Conservation (phyloP, 176 grass and related monocot species). For the Luzula sylvatica region DNA sequence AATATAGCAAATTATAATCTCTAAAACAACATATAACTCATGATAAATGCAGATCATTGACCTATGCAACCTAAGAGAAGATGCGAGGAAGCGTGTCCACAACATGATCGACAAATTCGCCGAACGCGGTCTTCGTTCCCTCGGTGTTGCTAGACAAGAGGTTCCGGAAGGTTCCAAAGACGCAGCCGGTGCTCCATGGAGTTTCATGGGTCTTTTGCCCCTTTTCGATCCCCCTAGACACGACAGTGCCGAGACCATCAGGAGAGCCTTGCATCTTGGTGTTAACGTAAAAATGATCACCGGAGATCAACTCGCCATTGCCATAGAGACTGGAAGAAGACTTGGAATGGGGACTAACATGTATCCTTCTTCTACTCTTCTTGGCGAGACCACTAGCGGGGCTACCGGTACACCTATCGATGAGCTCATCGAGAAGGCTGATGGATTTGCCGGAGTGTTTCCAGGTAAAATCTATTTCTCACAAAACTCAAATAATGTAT, state of each 20-base stretch:
- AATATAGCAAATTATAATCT: no score
- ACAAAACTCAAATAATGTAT: no score
- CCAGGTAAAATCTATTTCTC: constrained; percentile 24
- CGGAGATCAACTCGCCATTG: constrained; percentile 93
- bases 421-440: constrained; percentile 96
- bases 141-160: constrained; percentile 64
- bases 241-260: constrained; percentile 93
- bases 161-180: constrained; percentile 71
- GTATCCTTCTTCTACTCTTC: constrained; percentile 73
- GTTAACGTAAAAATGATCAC: constrained; percentile 99
- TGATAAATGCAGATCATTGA: constrained; percentile 69
- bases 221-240: constrained; percentile 88
- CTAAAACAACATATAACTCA: not conserved
- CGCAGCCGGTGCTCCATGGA: constrained; percentile 51
- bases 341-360: constrained; percentile 97
- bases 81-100: constrained; percentile 61
- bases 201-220: constrained; percentile 68
- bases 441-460: constrained; percentile 88
- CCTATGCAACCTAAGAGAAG: constrained; percentile 53
- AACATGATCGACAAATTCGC: constrained; percentile 62
- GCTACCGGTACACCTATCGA: constrained; percentile 43
- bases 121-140: constrained; percentile 69
- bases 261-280: constrained; percentile 60
- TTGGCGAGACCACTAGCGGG: constrained; percentile 57
- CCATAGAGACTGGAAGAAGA: constrained; percentile 68